Base-by-base conservation (phyloP, 805 yeast genomes). In the Metschnikowia picachoensis region DNA sequence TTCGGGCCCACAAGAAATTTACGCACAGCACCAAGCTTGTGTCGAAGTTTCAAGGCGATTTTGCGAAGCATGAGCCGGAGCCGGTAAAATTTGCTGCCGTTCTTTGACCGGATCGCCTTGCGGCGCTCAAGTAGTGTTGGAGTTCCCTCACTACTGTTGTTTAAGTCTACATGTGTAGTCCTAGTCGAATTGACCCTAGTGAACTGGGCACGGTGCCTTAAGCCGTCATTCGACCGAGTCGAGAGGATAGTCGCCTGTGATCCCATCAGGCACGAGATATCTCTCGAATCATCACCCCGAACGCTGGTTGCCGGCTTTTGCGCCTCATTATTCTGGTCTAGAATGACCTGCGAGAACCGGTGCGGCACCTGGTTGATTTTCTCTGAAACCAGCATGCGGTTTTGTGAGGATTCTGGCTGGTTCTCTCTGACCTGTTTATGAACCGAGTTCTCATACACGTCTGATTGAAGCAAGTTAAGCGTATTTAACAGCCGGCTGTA, bases 161-260 rank as follows among this genome's bases (percentile, higher is more conserved):
- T 7, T 7, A 20, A 20, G 25, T 7, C 7, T 20, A 20, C 1
- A 20, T 7, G 25, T 20, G 25, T 20, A 20, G 25, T 20, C 25
- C 25, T 20, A 20, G 25, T 20, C 1, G 25, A 20, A 5, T 7
- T 20, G 1, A 7, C 7, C 25, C 25, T 20, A 4, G 7, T 7
- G 7, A 20, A 20, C 25, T 20, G 4, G 25, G 25, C 25, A 5
- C 25, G 25, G 25, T 7, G 25, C 25, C 25, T 20, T 7, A 20
- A 20, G 25, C 37, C 40, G 8, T 44, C 58, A 15, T 56, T 62
- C 12, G 52, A 58, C 47, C 73, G 56, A 9, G 75, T 71, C n/a
- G 74, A 68, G 50, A 71, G 71, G 31, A 71, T 71, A 0, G 77
- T 72, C 25, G 72, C 75, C 50, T 70, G 76, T 0, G 74, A 69